phyloP scores from a whole-genome alignment of 768 basidiomycete genomes.

The Lactifluus hygrophoroides region DNA sequence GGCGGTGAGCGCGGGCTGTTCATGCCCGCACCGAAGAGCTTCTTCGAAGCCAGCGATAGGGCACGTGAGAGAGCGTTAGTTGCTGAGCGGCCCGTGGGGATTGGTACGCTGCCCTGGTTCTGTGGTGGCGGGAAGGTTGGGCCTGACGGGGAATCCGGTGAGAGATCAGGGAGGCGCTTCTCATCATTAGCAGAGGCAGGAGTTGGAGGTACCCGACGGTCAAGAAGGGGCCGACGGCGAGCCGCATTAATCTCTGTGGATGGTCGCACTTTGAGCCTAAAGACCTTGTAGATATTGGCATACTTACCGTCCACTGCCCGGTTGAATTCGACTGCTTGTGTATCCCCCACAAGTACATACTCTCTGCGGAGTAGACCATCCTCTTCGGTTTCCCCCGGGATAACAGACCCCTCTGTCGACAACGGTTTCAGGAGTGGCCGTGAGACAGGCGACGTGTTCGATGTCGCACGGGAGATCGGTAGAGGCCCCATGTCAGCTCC shows the following conservation, averaged over 20 bases:
- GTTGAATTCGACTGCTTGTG: constrained; percentile 85
- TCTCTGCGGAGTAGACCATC: constrained; percentile 74
- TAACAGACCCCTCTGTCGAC: constrained; percentile 54
- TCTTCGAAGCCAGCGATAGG: constrained; percentile 72
- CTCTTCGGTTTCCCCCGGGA: constrained; percentile 79
- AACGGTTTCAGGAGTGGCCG: constrained; percentile 24
- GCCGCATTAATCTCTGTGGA: constrained; percentile 53
- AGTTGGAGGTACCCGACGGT: constrained; percentile 36
- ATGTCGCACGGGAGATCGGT: not conserved
- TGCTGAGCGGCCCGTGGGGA: constrained; percentile 55
- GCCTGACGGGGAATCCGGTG: constrained; percentile 23
- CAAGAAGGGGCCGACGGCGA: constrained; percentile 50
- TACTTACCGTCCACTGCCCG: constrained; percentile 79
- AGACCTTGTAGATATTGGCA: not conserved
- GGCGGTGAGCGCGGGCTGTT: constrained; percentile 26
- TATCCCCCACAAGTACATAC: constrained; percentile 92
- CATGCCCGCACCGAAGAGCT: constrained; percentile 57
- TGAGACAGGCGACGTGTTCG: not conserved
- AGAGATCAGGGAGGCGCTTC: constrained; percentile 29
- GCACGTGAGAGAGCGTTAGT: constrained; percentile 74
- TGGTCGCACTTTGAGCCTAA: constrained; percentile 6
- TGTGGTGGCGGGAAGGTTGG: constrained; percentile 61
- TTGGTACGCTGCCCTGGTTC: constrained; percentile 42
- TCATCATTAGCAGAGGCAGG: constrained; percentile 45
- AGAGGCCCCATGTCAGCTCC: not conserved